Conservation (phyloP, 225 moss, liverwort and hornwort species). For the Polytrichum formosum region DNA sequence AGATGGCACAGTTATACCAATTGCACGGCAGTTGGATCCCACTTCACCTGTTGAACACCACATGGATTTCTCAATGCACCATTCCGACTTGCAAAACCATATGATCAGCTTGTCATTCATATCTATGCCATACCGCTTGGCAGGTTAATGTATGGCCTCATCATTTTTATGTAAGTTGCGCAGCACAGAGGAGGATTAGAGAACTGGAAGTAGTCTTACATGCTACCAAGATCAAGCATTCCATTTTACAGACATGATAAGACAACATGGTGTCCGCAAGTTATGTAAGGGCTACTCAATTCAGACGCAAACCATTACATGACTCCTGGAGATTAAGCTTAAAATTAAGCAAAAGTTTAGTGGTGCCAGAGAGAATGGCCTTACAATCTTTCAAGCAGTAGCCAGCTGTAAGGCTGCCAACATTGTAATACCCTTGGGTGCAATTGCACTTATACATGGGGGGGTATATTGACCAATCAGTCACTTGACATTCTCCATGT, state of each 20-base stretch:
- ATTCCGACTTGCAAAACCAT: neutral
- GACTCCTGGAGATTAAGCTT: neutral
- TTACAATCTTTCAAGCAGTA: slow-evolving; percentile 58
- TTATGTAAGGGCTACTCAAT: neutral
- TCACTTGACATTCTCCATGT: slow-evolving; percentile 47
- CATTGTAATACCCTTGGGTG: slow-evolving; percentile 33
- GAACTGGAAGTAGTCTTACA: no score
- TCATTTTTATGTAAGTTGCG: neutral
- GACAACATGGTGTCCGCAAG: neutral
- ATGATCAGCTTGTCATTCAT: neutral
- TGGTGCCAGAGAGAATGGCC: neutral
- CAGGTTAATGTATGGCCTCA: neutral
- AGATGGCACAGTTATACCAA: slow-evolving; percentile 35
- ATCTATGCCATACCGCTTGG: neutral
- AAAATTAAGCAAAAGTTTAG: no score
- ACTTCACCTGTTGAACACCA: slow-evolving; percentile 40
- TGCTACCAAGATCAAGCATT: neutral
- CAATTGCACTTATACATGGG: slow-evolving; percentile 55
- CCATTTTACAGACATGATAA: neutral
- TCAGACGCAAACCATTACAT: neutral
- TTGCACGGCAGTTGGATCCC: slow-evolving; percentile 48
- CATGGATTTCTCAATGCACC: neutral
- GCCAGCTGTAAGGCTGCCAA: slow-evolving; percentile 49
- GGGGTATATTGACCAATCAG: slow-evolving; percentile 44
- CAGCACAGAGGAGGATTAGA: no score